Percentiles rank a stretch among this genome's conserved stretches.
phyloP scores from a whole-genome alignment of 306 rosid species.

The Geum urbanum region DNA sequence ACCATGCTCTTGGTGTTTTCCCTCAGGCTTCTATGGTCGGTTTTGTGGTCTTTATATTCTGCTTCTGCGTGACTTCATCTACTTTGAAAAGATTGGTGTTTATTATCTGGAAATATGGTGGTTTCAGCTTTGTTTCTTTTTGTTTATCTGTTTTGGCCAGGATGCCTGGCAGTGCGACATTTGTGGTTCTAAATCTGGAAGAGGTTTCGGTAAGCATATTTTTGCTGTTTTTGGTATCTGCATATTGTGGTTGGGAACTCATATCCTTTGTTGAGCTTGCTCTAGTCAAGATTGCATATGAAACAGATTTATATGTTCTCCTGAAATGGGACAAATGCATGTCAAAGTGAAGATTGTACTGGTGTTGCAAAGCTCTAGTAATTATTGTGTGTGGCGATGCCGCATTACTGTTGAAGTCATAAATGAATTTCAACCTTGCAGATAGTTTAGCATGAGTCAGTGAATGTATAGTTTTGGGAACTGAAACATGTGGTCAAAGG shows the following conservation, averaged over 20 bases:
- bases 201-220: slow-evolving; percentile 81
- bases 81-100: background rate
- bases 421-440: background rate
- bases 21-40: slow-evolving; percentile 92
- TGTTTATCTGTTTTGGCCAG: slow-evolving; percentile 36
- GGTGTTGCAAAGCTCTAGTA: background rate
- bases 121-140: background rate
- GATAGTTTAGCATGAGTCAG: background rate
- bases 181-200: slow-evolving; percentile 93
- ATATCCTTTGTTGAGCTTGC: background rate
- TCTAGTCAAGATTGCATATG: background rate
- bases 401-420: background rate
- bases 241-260: background rate
- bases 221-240: background rate
- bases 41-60: slow-evolving; percentile 9
- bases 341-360: background rate
- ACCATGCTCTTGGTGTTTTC: slow-evolving; percentile 86
- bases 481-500: background rate
- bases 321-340: background rate
- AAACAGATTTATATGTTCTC: background rate
- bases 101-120: slow-evolving; percentile 1
- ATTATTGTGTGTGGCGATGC: background rate
- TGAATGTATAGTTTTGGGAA: background rate
- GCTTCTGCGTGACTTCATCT: background rate
- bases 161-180: slow-evolving; percentile 97